Evolutionary conservation across 108 stramenopile genomes (phyloP), one percentile per base, ranked within the genome.

Genomic region (Fragilaria radians): DNA sequence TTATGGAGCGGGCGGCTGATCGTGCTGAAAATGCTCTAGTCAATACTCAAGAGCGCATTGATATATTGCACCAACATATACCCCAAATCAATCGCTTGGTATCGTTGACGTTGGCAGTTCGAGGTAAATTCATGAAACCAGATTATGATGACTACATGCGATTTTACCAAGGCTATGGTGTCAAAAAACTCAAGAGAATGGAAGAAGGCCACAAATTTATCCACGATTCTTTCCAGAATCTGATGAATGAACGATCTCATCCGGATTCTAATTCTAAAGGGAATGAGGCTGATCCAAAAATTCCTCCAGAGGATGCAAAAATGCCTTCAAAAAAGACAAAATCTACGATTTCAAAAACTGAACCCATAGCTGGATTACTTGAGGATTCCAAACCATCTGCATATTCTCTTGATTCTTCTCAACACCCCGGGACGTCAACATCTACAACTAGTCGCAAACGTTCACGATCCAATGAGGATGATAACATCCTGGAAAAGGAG

Each of bases 1-100:
- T 29, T 3, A 61, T 61, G 59, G 59, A 61, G 46, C 21, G 4
- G 19, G 59, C 59, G n/a, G 46, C n/a, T 29, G 17, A 48, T 2
- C 4, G 29, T 5, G 59, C 59, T 30, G 47, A 61, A 48, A 4
- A 9, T 3, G 5, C 7, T 32, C 22, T 22, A 19, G 21, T 18
- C 5, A 5, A 61, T 22, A 2, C 5, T 14, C n/a, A n/a, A n/a
- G 1, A 51, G 32, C 47, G 14, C n/a, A 32, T 27, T 1, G 27
- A 61, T 3, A 61, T 61, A 4, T 19, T 61, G 46, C 28, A 17
- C 18, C n/a, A 14, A 4, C 17, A 61, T 29, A 47, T 17, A 28
- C 23, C 25, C 5, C 23, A 22, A 2, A 61, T 61, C 19, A 11
- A 36, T 14, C 22, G 49, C 21, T 36, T 61, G 46, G 47, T 34